These are phyloP conservation scores for Hygrophorus pudorinus DNA, from an alignment of 768 basidiomycete genomes.

Conservation along the genomic window DNA sequence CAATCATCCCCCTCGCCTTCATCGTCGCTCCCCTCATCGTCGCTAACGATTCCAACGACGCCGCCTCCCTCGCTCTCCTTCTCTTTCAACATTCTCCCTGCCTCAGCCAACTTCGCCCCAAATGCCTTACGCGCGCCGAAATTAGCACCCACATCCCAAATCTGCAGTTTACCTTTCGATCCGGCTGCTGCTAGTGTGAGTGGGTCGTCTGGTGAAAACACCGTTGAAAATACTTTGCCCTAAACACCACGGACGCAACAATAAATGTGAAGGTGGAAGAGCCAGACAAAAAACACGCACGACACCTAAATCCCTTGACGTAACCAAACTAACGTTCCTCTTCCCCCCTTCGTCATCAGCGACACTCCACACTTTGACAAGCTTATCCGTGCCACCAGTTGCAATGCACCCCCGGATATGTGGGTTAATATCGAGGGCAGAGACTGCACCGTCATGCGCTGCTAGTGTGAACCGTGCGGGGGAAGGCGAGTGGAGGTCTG, in stretches of 20 bases:
- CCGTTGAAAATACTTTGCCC: slow-evolving; percentile 94
- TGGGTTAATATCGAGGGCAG: slow-evolving; percentile 85
- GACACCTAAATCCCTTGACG: slow-evolving; percentile 82
- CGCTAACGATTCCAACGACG: slow-evolving; percentile 58
- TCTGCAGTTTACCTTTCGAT: slow-evolving; percentile 85
- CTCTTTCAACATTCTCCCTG: slow-evolving; percentile 60
- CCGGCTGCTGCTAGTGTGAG: slow-evolving; percentile 92
- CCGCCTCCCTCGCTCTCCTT: slow-evolving; percentile 46
- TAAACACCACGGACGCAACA: slow-evolving; percentile 19
- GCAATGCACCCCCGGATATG: slow-evolving; percentile 84
- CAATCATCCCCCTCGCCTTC: slow-evolving; percentile 22
- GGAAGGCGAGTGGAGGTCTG: slow-evolving; percentile 51
- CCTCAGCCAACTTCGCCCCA: slow-evolving; percentile 61
- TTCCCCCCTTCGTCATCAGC: slow-evolving; percentile 56
- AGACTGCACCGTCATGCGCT: slow-evolving; percentile 87
- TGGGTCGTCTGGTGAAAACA: slow-evolving; percentile 91
- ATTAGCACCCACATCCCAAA: slow-evolving; percentile 92
- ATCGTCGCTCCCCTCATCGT: slow-evolving; percentile 58
- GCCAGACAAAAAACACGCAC: slow-evolving; percentile 34
- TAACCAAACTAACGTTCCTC: slow-evolving; percentile 73
- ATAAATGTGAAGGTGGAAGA: not conserved
- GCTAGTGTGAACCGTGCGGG: slow-evolving; percentile 80
- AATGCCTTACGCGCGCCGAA: slow-evolving; percentile 77
- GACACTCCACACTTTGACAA: slow-evolving; percentile 95
- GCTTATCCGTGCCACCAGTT: slow-evolving; percentile 91